These are phyloP conservation scores for Mytilinidion resinicola DNA, from an alignment of 495 filamentous ascomycete species.

Conservation along the genomic window DNA sequence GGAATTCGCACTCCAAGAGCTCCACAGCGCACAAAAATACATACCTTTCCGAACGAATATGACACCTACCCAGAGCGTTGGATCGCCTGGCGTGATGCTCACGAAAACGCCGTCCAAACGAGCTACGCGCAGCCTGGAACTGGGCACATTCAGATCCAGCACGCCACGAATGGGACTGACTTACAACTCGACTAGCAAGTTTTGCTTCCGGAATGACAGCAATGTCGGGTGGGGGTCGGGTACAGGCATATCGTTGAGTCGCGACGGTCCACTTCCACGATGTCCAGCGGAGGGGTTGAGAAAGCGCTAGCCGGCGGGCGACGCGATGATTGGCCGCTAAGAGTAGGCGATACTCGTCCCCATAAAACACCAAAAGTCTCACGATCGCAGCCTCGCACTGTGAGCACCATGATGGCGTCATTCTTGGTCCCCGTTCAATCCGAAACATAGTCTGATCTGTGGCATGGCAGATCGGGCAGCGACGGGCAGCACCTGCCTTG, in stretches of 20 bases:
- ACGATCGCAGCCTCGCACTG: too few relatives aligned
- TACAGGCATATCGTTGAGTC: constrained; percentile 15
- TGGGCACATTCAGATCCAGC: constrained; percentile 34
- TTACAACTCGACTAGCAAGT: constrained; percentile 31
- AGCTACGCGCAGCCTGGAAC: constrained; percentile 71
- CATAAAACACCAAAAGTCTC: too few relatives aligned
- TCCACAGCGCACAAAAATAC: not conserved
- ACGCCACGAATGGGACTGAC: not conserved
- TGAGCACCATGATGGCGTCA: too few relatives aligned
- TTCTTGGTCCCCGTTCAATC: too few relatives aligned
- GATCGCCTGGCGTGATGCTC: constrained; percentile 72
- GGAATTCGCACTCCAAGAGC: not conserved
- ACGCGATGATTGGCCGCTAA: too few relatives aligned
- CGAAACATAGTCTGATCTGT: too few relatives aligned
- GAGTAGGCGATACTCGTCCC: too few relatives aligned
- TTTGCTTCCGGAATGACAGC: constrained; percentile 26
- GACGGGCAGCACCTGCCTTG: too few relatives aligned
- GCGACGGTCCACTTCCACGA: not conserved
- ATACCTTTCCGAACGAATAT: constrained; percentile 82
- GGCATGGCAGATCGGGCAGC: too few relatives aligned
- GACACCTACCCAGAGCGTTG: constrained; percentile 78
- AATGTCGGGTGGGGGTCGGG: constrained; percentile 10
- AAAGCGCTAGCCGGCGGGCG: too few relatives aligned
- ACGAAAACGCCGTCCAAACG: constrained; percentile 82
- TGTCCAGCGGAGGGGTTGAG: not conserved